Conservation (phyloP, 2,329 filamentous ascomycete genomes). For the Pseudogymnoascus sp. region DNA sequence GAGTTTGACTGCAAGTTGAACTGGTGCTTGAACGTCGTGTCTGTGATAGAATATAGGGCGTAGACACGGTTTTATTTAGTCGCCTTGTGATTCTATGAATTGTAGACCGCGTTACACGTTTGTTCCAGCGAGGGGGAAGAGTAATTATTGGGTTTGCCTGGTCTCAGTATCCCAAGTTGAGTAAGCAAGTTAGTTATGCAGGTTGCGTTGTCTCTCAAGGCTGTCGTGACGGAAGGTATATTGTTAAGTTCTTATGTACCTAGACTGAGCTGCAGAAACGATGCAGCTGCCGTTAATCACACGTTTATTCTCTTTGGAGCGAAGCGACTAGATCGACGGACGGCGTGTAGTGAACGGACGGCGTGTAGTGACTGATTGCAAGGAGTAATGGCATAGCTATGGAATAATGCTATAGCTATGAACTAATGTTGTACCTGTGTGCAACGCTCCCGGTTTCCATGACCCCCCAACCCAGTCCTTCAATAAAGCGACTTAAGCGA, state of each 20-base stretch:
- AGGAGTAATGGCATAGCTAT: background rate
- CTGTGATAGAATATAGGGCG: background rate
- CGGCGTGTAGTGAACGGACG: background rate
- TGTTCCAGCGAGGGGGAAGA: background rate
- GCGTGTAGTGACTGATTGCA: background rate
- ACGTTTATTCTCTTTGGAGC: background rate
- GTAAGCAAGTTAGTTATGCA: background rate
- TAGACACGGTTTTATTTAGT: background rate
- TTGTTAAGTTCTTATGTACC: no score
- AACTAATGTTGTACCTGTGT: background rate
- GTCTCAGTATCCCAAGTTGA: background rate
- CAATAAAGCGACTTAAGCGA: background rate
- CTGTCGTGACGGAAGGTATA: background rate
- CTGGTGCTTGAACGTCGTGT: background rate
- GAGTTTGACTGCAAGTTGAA: background rate
- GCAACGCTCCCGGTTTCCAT: background rate
- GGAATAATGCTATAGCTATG: background rate
- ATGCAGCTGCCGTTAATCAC: no score
- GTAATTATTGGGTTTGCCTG: background rate
- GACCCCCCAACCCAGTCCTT: background rate
- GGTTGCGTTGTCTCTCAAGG: background rate
- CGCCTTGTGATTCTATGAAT: background rate
- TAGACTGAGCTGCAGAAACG: background rate
- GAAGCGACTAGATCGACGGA: background rate
- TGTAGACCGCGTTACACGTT: background rate